phyloP scores from a whole-genome alignment of 179 eudicot genomes.

The Beta corolliflora region DNA sequence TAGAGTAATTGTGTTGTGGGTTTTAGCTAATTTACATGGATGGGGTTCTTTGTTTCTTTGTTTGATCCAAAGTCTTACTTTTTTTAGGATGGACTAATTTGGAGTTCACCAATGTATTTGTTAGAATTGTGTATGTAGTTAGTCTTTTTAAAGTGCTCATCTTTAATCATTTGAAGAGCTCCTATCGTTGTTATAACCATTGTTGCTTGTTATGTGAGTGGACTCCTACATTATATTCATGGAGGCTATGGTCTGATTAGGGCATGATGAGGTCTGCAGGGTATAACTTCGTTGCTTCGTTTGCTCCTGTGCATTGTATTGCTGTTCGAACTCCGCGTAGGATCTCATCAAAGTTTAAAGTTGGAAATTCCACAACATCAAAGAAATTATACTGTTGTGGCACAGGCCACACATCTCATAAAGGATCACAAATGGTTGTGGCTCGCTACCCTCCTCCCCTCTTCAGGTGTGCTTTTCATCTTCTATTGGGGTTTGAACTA shows the following conservation, averaged over 20 bases:
- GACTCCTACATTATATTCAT: slow-evolving; percentile 24
- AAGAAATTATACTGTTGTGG: slow-evolving; percentile 38
- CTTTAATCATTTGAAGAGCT: not conserved
- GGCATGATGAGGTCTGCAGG: slow-evolving; percentile 73
- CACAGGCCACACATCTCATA: slow-evolving; percentile 34
- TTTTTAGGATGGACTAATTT: not conserved
- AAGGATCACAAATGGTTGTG: slow-evolving; percentile 57
- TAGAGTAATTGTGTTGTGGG: not conserved
- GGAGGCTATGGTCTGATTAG: slow-evolving; percentile 54
- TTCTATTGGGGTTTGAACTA: not conserved
- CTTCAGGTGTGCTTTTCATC: not conserved
- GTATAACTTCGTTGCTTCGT: slow-evolving; percentile 61
- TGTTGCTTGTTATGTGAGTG: slow-evolving; percentile 17
- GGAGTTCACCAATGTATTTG: not conserved
- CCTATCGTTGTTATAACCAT: not conserved
- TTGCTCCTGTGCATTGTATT: slow-evolving; percentile 55
- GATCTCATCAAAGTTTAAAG: slow-evolving; percentile 33
- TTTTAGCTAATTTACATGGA: slow-evolving; percentile 39
- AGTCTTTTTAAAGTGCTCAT: not conserved
- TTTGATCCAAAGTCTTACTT: slow-evolving; percentile 1
- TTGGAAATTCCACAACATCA: slow-evolving; percentile 29
- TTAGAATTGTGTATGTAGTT: not conserved
- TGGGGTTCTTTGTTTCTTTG: not conserved
- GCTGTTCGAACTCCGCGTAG: slow-evolving; percentile 48
- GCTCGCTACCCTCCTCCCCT: slow-evolving; percentile 71